phyloP scores from a whole-genome alignment of 306 rosid species.

The Dalbergia cultrata region DNA sequence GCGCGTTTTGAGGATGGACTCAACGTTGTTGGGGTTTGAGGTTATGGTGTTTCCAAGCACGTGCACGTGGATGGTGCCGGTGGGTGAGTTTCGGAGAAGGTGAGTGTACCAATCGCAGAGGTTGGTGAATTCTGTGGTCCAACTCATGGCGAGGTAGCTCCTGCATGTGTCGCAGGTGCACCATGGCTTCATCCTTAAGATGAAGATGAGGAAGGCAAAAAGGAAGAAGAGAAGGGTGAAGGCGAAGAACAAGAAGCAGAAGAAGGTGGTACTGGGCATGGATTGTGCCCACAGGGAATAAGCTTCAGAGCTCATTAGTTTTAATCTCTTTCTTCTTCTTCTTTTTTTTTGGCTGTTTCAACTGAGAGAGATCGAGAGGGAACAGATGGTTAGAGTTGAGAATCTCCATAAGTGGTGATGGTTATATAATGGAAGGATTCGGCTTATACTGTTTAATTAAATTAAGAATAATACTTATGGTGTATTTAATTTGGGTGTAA shows the following conservation, averaged over 20 bases:
- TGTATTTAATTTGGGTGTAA: too few species aligned
- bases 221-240: constrained; percentile 66
- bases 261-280: constrained; percentile 36
- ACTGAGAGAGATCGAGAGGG: too few species aligned
- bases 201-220: constrained; percentile 64
- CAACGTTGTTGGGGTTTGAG: constrained; percentile 75
- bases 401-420: not conserved
- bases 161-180: constrained; percentile 76
- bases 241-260: constrained; percentile 64
- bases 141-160: constrained; percentile 53
- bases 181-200: constrained; percentile 74
- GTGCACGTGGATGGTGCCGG: constrained; percentile 72
- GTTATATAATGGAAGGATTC: constrained; percentile 43
- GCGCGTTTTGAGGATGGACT: constrained; percentile 74
- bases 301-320: constrained; percentile 25
- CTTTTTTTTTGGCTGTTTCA: too few species aligned
- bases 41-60: constrained; percentile 79
- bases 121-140: constrained; percentile 60
- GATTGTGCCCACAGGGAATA: constrained; percentile 38
- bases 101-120: constrained; percentile 86
- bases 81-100: constrained; percentile 63
- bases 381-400: not conserved
- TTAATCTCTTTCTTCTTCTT: not conserved
- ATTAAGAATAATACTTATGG: too few species aligned
- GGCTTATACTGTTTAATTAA: too few species aligned